Evolutionary conservation across 805 yeast genomes (phyloP), one percentile per base, ranked within the genome.

Genomic region (Metschnikowia hibisci): DNA sequence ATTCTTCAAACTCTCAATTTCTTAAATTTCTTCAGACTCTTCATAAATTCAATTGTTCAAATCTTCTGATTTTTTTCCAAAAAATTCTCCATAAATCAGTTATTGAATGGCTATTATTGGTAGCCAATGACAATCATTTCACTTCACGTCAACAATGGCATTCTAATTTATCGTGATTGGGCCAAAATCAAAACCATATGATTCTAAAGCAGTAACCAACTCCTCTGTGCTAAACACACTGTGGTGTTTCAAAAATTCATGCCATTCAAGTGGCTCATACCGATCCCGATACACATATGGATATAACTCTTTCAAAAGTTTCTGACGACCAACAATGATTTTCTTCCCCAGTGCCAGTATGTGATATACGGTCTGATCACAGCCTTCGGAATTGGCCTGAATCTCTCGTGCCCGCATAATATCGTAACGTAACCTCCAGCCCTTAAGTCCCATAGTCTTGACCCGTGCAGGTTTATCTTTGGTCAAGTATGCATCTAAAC

Each of bases 371-470:
- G 70, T 69, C 11, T 42, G 60, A 12, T 58, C 37, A 7, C 54
- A 47, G 18, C 54, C 60, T 16, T 61, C 55, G 63, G 46, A 72
- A 70, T 48, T 65, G 66, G 44, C 65, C 69, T 40, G 56, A 53
- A 54, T 57, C 73, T 54, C 67, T 67, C 55, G 64, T 45, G 63
- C 62, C 55, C 64, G 66, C 57, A 91, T 62, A 12, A 93, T 81
- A 44, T 80, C 77, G 62, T 84, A 90, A 58, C 91, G 83, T 53
- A 93, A 72, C 55, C 78, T 78, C 98, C 98, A 93, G 27, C 98
- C 99, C 44, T 78, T 73, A 42, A 90, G 84, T 0, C 99, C 99
- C 58, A 93, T 69, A 61, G 93, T 96, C 69, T 93, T 93, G 51
- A 87, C 73, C 68, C 99, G 77, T 3, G 95, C 95, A 5, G 95